These are phyloP conservation scores for Strobilomyces dryophilus DNA, from an alignment of 768 basidiomycete genomes.

Conservation along the genomic window DNA sequence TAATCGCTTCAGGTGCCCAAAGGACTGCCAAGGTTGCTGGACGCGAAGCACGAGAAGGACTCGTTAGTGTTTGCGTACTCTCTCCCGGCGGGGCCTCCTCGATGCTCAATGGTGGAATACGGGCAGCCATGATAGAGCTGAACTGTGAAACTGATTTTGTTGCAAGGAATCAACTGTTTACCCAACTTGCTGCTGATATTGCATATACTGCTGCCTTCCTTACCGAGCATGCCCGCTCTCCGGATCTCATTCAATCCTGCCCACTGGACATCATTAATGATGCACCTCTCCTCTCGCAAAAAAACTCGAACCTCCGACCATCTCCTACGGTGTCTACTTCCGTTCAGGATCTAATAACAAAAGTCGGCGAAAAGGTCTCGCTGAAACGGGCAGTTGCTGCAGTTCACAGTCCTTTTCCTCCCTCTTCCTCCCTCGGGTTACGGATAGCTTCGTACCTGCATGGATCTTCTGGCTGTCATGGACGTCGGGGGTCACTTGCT, in stretches of 20 bases:
- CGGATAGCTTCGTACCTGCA: conserved; percentile 59
- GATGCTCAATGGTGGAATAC: conserved; percentile 41
- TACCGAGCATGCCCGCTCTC: conserved; percentile 36
- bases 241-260: conserved; percentile 43
- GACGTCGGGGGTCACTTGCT: conserved; percentile 57
- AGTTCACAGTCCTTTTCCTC: conserved; percentile 35
- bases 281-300: conserved; percentile 61
- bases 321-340: conserved; percentile 53
- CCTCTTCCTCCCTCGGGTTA: conserved; percentile 36
- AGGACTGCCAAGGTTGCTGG: conserved; percentile 82
- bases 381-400: conserved; percentile 55
- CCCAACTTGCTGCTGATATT: conserved; percentile 69
- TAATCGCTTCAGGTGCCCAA: conserved; percentile 62
- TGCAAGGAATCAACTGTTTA: conserved; percentile 78
- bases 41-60: conserved; percentile 72
- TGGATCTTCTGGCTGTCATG: conserved; percentile 48
- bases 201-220: conserved; percentile 81
- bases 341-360: conserved; percentile 66
- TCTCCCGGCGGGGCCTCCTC: conserved; percentile 51
- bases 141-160: conserved; percentile 99
- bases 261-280: conserved; percentile 50
- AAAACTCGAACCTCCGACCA: conserved; percentile 29
- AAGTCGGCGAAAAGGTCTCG: conserved; percentile 77
- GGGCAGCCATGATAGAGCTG: conserved; percentile 86
- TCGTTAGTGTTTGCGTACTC: conserved; percentile 73